Conservation (phyloP, 345 rosid genomes). For the Cochlearia excelsa region DNA sequence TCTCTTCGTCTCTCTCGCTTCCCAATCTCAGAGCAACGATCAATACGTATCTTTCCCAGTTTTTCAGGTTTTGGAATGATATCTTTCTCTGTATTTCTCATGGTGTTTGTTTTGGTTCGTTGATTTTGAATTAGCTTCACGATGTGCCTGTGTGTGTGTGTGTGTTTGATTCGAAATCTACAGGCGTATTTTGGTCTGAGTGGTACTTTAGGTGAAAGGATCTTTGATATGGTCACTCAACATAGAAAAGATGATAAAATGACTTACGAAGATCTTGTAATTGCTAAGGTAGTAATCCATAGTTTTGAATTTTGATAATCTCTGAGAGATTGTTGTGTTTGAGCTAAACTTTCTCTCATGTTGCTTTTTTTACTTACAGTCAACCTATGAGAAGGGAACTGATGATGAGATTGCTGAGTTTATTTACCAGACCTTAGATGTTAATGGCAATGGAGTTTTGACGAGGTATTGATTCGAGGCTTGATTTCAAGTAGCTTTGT, state of each 20-base stretch:
- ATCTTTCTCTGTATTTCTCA: too few relatives aligned
- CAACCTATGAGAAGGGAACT: conserved; percentile 77
- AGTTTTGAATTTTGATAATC: conserved; percentile 5
- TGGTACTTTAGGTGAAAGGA: conserved; percentile 59
- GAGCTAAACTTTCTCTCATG: not conserved
- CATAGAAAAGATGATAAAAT: conserved; percentile 57
- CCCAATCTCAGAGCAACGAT: conserved; percentile 53
- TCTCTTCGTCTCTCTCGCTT: conserved; percentile 58
- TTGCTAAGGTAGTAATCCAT: conserved; percentile 59
- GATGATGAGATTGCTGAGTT: conserved; percentile 81
- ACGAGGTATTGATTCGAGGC: conserved; percentile 46
- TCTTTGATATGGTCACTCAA: conserved; percentile 65
- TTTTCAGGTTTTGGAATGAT: conserved; percentile 57
- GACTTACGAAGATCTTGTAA: conserved; percentile 69
- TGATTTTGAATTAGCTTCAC: conserved; percentile 6
- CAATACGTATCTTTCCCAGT: conserved; percentile 44
- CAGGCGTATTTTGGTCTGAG: conserved; percentile 60
- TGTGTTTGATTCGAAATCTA: conserved; percentile 1
- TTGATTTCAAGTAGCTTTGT: conserved; percentile 4
- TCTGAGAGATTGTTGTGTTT: conserved; percentile 4
- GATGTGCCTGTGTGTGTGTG: too few relatives aligned
- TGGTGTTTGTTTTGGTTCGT: not conserved
- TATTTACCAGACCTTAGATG: conserved; percentile 64
- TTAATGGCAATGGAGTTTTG: conserved; percentile 56
- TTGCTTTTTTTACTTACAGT: conserved; percentile 50